phyloP scores from a whole-genome alignment of 2,329 filamentous ascomycete species.

The Pseudocercospora macadamiae region DNA sequence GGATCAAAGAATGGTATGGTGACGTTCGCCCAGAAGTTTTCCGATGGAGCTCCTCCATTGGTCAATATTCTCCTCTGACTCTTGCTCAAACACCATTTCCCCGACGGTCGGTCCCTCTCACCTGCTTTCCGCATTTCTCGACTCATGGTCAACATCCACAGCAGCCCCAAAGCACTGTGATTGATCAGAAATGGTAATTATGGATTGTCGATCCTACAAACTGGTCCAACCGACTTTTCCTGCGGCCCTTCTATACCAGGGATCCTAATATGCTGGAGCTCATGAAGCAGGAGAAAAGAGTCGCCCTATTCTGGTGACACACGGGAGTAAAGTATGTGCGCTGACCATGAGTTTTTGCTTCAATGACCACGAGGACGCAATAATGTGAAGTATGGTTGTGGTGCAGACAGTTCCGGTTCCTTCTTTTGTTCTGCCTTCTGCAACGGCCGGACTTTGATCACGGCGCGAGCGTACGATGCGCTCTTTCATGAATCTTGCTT shows the following conservation, averaged over 20 bases:
- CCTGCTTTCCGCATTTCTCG: background rate
- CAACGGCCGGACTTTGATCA: background rate
- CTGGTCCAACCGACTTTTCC: background rate
- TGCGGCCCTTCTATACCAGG: background rate
- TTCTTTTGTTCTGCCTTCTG: background rate
- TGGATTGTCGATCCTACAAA: background rate
- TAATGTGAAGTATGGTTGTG: background rate
- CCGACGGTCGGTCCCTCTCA: background rate
- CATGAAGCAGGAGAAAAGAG: background rate
- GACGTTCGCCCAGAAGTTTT: background rate
- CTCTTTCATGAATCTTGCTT: background rate
- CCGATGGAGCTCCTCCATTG: background rate
- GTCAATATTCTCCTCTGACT: background rate
- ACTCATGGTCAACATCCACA: background rate
- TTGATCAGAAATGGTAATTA: background rate
- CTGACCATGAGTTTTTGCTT: background rate
- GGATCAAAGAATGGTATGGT: background rate
- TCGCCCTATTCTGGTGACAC: background rate
- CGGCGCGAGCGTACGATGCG: background rate
- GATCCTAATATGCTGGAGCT: background rate
- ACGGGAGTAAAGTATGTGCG: background rate
- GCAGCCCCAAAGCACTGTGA: background rate
- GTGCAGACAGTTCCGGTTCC: background rate
- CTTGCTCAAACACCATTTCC: background rate
- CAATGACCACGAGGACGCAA: background rate